phyloP scores from a whole-genome alignment of 2,329 filamentous ascomycete genomes.

The Pseudogymnoascus sp. region DNA sequence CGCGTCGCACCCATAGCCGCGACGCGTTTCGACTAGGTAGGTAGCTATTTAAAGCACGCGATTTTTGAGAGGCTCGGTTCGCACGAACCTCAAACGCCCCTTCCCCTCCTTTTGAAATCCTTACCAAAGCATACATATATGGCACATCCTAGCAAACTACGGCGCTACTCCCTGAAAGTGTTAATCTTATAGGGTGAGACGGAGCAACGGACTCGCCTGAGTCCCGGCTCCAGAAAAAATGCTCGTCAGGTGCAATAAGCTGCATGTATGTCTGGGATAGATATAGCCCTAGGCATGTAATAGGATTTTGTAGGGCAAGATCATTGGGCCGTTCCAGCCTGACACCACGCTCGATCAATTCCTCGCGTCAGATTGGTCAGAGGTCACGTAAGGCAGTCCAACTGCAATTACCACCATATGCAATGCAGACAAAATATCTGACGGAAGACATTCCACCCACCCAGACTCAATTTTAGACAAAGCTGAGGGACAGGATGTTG shows the following conservation, averaged over 20 bases:
- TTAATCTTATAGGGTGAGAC: background rate
- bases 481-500: background rate
- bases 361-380: conserved; percentile 3
- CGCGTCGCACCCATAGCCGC: background rate
- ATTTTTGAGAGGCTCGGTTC: conserved; percentile 8
- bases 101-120: conserved; percentile 1
- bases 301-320: conserved; percentile 3
- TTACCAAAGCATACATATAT: background rate
- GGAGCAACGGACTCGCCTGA: background rate
- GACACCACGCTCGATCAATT: background rate
- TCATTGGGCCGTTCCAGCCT: conserved; percentile 8
- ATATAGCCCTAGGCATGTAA: conserved; percentile 8
- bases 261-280: conserved; percentile 7
- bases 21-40: conserved; percentile 2
- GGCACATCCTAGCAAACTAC: background rate
- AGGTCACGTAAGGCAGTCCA: conserved; percentile 2
- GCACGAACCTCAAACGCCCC: conserved; percentile 7
- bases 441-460: background rate
- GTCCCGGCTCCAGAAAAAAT: conserved; percentile 7
- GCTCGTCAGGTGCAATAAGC: conserved; percentile 11
- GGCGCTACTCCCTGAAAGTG: conserved; percentile 3
- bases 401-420: conserved; percentile 10
- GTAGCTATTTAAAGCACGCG: conserved; percentile 11
- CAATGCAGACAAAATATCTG: conserved; percentile 4
- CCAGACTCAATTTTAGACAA: background rate